Conservation (phyloP, 768 basidiomycete species). For the Phaffia tasmanica region DNA sequence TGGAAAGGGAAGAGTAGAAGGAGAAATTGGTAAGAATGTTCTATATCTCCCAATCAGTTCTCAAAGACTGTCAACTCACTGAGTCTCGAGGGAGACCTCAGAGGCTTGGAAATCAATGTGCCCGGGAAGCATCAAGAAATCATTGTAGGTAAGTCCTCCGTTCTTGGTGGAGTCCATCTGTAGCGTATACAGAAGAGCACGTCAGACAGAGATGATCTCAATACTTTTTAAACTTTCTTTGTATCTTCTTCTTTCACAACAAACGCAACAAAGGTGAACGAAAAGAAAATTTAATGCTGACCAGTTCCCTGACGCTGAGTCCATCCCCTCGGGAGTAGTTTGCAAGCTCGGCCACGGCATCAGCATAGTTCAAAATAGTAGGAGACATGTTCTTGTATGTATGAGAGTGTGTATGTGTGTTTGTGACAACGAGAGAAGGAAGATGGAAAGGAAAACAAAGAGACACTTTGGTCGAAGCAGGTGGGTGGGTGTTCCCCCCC, state of each 20-base stretch:
- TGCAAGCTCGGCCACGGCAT: conserved; percentile 65
- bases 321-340: conserved; percentile 67
- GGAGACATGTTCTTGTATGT: too few relatives aligned
- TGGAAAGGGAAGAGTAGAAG: conserved; percentile 21
- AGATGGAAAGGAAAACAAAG: too few relatives aligned
- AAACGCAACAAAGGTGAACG: neutral
- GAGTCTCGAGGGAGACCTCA: conserved; percentile 68
- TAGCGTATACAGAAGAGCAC: neutral
- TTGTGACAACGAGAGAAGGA: too few relatives aligned
- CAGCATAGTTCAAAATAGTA: conserved; percentile 9
- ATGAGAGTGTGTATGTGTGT: too few relatives aligned
- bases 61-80: conserved; percentile 28
- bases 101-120: conserved; percentile 68
- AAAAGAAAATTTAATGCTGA: conserved; percentile 2
- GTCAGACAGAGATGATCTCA: too few relatives aligned
- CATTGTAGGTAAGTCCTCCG: conserved; percentile 95
- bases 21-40: conserved; percentile 2
- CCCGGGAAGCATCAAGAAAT: conserved; percentile 86
- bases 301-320: conserved; percentile 63
- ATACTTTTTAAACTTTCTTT: too few relatives aligned
- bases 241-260: neutral
- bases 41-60: neutral
- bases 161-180: conserved; percentile 67
- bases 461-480: too few relatives aligned
- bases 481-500: too few relatives aligned